phyloP scores from a whole-genome alignment of 768 basidiomycete species.

The Lactarius hengduanensis region DNA sequence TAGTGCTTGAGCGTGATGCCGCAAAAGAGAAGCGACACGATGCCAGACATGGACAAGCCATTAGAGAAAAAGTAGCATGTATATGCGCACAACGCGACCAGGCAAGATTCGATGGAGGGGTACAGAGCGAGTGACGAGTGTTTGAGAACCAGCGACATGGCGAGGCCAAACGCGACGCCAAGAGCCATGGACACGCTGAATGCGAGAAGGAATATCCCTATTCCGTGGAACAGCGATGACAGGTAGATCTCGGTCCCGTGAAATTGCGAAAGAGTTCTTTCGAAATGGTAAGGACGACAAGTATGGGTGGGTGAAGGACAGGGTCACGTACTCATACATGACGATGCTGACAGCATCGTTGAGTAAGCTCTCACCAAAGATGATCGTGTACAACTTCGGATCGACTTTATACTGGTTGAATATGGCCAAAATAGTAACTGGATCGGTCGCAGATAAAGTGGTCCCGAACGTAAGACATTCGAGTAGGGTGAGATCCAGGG shows the following conservation, averaged over 20 bases:
- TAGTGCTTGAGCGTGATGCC: conserved; percentile 99
- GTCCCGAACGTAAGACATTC: conserved; percentile 98
- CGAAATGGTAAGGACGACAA: conserved; percentile 2
- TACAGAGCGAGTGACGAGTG: conserved; percentile 85
- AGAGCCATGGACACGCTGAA: conserved; percentile 94
- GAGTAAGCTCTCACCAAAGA: conserved; percentile 94
- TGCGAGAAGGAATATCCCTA: conserved; percentile 82
- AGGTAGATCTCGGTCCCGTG: conserved; percentile 87
- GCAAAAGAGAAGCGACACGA: conserved; percentile 97
- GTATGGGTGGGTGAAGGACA: background rate
- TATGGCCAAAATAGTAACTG: conserved; percentile 96
- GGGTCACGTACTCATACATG: conserved; percentile 94
- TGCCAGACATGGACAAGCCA: conserved; percentile 90
- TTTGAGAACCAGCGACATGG: conserved; percentile 90
- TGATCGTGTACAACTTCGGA: conserved; percentile 77
- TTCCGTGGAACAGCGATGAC: conserved; percentile 85
- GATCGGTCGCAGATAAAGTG: conserved; percentile 95
- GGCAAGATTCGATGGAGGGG: conserved; percentile 96
- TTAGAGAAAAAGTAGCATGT: conserved; percentile 99
- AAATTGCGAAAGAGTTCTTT: conserved; percentile 88
- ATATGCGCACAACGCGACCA: conserved; percentile 93
- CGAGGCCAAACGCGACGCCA: conserved; percentile 87
- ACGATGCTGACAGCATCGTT: conserved; percentile 99
- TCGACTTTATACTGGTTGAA: conserved; percentile 99
- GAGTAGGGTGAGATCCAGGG: conserved; percentile 77